Evolutionary conservation across 108 stramenopile species (phyloP), one percentile per base, ranked within the genome.

Genomic region (Stephanodiscus triporus): DNA sequence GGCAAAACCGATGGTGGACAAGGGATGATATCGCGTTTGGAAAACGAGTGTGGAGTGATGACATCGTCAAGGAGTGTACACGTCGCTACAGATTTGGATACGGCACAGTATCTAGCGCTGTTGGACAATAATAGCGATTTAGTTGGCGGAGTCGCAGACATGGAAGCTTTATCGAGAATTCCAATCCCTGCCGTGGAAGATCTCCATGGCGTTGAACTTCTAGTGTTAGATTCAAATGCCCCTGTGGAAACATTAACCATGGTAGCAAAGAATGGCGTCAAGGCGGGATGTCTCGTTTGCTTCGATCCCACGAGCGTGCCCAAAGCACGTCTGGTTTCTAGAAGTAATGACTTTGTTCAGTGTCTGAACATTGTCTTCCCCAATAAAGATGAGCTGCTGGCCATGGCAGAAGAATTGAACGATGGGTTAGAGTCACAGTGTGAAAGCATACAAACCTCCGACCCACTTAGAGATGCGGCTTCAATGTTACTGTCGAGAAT

Each of bases 111-210:
- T 75, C 55, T 85, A 61, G 95, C 93, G 14, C 67, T 96, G 16
- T 55, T 91, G 30, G 85, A 95, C 43, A 63, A 53, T 37, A 50
- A 64, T 10, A 89, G 89, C 16, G 91, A 93, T 49, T 66, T 97
- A 37, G 70, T 91, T 40, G 82, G 85, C 14, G 95, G 90, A 7
- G 76, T 97, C 49, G 96, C 97, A 22, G 95, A 96, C 66, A 95
- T 94, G 92, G 68, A 67, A 42, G 86, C 86, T 16, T 67, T 92
- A 14, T 59, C 72, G 27, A 45, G 71, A 17, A 84, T 93, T 16
- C 75, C 80, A 2, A 64, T 80, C 34, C 88, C 86, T 34, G 37
- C 78, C 24, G 27, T 38, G 7, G 64, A 64, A 56, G 71, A 73
- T 32, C 64, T 87, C 9, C 11, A 43, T 9, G 68, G 60, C 10